These are phyloP conservation scores for Neopestalotiopsis sp. DNA, from an alignment of 2,329 filamentous ascomycete genomes.

Conservation along the genomic window DNA sequence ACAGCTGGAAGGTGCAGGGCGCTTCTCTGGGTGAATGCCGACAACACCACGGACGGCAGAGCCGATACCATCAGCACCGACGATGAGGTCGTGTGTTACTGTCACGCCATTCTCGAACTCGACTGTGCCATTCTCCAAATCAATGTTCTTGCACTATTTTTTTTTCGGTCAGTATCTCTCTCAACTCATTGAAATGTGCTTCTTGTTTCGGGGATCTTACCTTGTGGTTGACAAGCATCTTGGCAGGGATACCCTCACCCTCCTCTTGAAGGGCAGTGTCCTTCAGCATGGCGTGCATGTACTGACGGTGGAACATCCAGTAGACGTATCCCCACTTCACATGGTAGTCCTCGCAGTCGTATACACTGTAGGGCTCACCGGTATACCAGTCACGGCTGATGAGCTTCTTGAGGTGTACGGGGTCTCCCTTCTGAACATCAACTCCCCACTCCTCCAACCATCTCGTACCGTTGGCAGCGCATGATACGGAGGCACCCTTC, in stretches of 20 bases:
- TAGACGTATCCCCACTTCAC: conserved; percentile 68
- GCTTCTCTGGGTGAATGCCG: conserved; percentile 66
- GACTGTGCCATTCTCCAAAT: conserved; percentile 55
- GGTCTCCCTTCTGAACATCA: conserved; percentile 67
- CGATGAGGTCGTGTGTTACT: conserved; percentile 61
- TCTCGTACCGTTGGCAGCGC: conserved; percentile 72
- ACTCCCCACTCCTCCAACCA: conserved; percentile 75
- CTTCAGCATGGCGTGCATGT: conserved; percentile 52
- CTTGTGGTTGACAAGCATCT: conserved; percentile 40
- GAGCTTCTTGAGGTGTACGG: conserved; percentile 68
- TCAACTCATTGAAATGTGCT: too few relatives aligned
- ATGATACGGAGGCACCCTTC: conserved; percentile 70
- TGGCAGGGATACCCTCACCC: conserved; percentile 36
- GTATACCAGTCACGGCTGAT: conserved; percentile 76
- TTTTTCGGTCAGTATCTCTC: neutral
- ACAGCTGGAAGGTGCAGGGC: conserved; percentile 65
- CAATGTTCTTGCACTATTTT: conserved; percentile 43
- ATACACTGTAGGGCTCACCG: conserved; percentile 68
- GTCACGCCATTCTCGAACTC: conserved; percentile 58
- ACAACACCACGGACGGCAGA: conserved; percentile 67
- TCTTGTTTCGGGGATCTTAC: conserved; percentile 38
- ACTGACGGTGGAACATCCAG: conserved; percentile 67
- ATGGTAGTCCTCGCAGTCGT: conserved; percentile 69
- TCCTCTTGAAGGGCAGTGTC: conserved; percentile 40
- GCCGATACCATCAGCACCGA: conserved; percentile 72